Percentiles rank a stretch among this genome's conserved stretches.
These are phyloP conservation scores for Neurospora sp. DNA, from an alignment of 495 filamentous ascomycete species.

Conservation along the genomic window DNA sequence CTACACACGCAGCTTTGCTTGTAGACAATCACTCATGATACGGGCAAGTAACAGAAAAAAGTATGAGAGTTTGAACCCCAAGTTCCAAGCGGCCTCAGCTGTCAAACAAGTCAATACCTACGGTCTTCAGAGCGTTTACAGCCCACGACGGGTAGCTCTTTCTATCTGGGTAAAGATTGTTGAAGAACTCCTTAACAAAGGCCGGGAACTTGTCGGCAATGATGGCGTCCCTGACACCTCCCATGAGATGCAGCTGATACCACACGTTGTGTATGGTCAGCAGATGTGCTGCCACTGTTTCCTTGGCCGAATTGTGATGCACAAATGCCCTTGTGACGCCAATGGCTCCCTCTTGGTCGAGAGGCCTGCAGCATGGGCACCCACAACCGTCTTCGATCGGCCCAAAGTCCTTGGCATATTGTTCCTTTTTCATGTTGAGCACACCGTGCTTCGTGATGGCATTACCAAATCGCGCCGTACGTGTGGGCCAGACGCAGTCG, in stretches of 20 bases:
- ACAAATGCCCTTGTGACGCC: slow-evolving; percentile 85
- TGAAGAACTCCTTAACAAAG: slow-evolving; percentile 73
- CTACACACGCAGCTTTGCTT: not conserved
- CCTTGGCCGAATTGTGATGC: slow-evolving; percentile 83
- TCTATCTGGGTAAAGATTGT: slow-evolving; percentile 55
- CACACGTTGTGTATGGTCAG: slow-evolving; percentile 93
- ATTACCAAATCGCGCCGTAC: slow-evolving; percentile 92
- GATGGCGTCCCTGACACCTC: slow-evolving; percentile 61
- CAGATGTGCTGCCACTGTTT: slow-evolving; percentile 91
- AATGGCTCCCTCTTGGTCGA: slow-evolving; percentile 53
- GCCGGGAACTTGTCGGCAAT: slow-evolving; percentile 70
- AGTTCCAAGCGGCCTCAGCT: slow-evolving; percentile 3
- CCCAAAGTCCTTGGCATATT: slow-evolving; percentile 66
- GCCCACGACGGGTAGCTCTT: slow-evolving; percentile 72
- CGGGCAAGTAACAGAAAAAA: not conserved
- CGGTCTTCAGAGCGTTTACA: slow-evolving; percentile 64
- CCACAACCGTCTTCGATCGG: slow-evolving; percentile 74
- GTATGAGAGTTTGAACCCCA: not conserved
- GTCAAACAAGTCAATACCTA: slow-evolving; percentile 68
- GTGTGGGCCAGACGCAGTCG: slow-evolving; percentile 97
- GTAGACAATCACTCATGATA: not conserved
- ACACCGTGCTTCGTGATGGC: slow-evolving; percentile 74
- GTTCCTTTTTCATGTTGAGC: slow-evolving; percentile 70
- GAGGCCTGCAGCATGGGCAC: slow-evolving; percentile 65
- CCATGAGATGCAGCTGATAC: slow-evolving; percentile 79